Evolutionary conservation across 1,139 yeast genomes (phyloP).

Genomic region (Hansenula lynferdii): DNA sequence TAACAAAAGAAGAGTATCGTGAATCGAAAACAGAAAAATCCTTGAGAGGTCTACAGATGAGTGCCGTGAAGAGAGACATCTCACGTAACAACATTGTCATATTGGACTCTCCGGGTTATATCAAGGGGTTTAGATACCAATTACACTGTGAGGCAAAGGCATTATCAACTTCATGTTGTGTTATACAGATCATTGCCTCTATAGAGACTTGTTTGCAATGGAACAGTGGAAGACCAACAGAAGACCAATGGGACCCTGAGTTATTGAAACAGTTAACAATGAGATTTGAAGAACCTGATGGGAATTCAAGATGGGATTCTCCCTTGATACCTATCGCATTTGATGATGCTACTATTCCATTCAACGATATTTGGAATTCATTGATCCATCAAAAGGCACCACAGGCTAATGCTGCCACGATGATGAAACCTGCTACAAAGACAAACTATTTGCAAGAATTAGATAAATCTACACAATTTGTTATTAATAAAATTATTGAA

Average conservation of each 20-base stretch:
- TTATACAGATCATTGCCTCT: conserved; percentile 73
- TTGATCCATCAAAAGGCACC: conserved; percentile 58
- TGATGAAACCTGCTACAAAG: conserved; percentile 66
- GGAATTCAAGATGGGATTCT: conserved; percentile 86
- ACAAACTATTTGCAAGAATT: conserved; percentile 75
- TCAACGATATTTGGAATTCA: conserved; percentile 70
- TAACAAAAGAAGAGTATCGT: conserved; percentile 59
- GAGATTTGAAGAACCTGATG: conserved; percentile 93
- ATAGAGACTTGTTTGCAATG: conserved; percentile 55
- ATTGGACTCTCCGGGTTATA: conserved; percentile 81
- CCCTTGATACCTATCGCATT: conserved; percentile 74
- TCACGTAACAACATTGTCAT: conserved; percentile 68
- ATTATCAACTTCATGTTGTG: conserved; percentile 75
- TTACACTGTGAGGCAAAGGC: conserved; percentile 91
- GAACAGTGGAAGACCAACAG: conserved; percentile 37
- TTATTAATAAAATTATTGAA: conserved; percentile 53
- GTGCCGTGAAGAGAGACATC: conserved; percentile 83
- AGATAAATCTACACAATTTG: conserved; percentile 66
- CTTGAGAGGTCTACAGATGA: conserved; percentile 78
- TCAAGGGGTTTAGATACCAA: conserved; percentile 94
- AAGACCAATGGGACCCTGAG: conserved; percentile 58
- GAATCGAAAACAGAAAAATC: conserved; percentile 74
- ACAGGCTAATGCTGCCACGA: conserved; percentile 74
- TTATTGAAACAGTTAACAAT: conserved; percentile 66
- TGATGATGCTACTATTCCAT: conserved; percentile 53